These are phyloP conservation scores for Earliella scabrosa DNA, from an alignment of 1,284 basidiomycete species.

Conservation along the genomic window DNA sequence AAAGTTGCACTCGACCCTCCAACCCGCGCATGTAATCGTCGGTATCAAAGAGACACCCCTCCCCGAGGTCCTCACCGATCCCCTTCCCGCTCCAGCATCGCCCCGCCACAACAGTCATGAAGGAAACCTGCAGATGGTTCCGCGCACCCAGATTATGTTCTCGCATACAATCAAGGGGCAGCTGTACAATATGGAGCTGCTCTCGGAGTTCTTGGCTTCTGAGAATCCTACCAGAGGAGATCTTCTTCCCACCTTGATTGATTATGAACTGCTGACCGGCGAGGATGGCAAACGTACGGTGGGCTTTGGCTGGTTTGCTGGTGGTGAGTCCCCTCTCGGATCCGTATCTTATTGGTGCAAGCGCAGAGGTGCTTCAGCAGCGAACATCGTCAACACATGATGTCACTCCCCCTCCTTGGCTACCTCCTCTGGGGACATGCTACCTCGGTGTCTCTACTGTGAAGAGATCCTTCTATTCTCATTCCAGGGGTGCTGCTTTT, in stretches of 20 bases:
- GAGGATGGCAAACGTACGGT: conserved; percentile 75
- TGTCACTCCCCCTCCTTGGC: neutral
- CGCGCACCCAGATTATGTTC: conserved; percentile 84
- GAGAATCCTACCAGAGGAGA: conserved; percentile 24
- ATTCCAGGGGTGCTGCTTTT: neutral
- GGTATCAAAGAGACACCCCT: conserved; percentile 90
- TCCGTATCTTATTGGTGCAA: neutral
- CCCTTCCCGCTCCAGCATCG: conserved; percentile 35
- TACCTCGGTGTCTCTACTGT: neutral
- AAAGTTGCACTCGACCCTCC: conserved; percentile 58
- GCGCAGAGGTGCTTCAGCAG: too few relatives aligned
- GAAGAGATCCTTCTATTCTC: neutral
- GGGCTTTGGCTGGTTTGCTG: conserved; percentile 89
- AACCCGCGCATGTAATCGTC: conserved; percentile 73
- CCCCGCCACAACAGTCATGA: conserved; percentile 16
- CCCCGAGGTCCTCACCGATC: conserved; percentile 56
- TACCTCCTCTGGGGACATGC: neutral
- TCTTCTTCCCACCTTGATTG: conserved; percentile 64
- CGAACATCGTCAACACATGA: too few relatives aligned
- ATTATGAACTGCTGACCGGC: conserved; percentile 83
- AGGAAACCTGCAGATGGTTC: conserved; percentile 20
- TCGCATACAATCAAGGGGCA: conserved; percentile 91
- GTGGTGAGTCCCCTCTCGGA: conserved; percentile 53
- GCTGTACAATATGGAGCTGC: conserved; percentile 80
- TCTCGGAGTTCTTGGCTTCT: conserved; percentile 64